Conservation (phyloP, 2,329 filamentous ascomycete species). For the Xylariaceae sp. region DNA sequence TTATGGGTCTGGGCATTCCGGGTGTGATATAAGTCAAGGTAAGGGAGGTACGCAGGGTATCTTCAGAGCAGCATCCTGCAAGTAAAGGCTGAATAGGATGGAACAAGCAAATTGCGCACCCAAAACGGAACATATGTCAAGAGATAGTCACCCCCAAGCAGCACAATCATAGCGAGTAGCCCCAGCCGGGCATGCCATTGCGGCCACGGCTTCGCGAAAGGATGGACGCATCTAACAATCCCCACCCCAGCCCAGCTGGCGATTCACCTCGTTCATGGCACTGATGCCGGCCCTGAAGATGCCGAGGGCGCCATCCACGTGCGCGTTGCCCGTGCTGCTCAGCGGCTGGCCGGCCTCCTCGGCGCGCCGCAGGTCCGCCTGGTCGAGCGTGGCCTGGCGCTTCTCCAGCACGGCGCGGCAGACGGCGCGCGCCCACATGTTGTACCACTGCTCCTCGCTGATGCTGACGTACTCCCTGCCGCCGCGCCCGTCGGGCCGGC, state of each 20-base stretch:
- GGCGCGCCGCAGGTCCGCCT: constrained; percentile 44
- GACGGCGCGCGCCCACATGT: constrained; percentile 55
- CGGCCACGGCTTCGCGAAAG: too few relatives aligned
- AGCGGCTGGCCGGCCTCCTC: constrained; percentile 28
- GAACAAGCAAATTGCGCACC: too few relatives aligned
- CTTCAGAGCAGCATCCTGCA: too few relatives aligned
- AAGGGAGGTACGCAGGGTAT: too few relatives aligned
- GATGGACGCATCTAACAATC: constrained; percentile 20
- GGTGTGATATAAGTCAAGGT: too few relatives aligned
- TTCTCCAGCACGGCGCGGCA: constrained; percentile 50
- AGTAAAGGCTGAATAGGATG: too few relatives aligned
- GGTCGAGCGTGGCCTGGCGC: constrained; percentile 47
- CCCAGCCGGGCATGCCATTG: too few relatives aligned
- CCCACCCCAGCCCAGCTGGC: constrained; percentile 46
- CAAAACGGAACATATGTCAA: too few relatives aligned
- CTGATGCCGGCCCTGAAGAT: constrained; percentile 41
- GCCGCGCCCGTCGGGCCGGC: constrained; percentile 26
- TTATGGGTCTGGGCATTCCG: too few relatives aligned
- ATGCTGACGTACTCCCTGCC: constrained; percentile 43
- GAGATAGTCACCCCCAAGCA: too few relatives aligned
- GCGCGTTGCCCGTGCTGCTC: constrained; percentile 30
- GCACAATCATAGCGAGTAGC: too few relatives aligned
- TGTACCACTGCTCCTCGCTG: constrained; percentile 54
- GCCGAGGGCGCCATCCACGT: constrained; percentile 32
- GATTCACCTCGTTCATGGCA: constrained; percentile 45